Base-by-base conservation (phyloP, 108 stramenopile species). In the Mayamaea pseudoterrestris region DNA sequence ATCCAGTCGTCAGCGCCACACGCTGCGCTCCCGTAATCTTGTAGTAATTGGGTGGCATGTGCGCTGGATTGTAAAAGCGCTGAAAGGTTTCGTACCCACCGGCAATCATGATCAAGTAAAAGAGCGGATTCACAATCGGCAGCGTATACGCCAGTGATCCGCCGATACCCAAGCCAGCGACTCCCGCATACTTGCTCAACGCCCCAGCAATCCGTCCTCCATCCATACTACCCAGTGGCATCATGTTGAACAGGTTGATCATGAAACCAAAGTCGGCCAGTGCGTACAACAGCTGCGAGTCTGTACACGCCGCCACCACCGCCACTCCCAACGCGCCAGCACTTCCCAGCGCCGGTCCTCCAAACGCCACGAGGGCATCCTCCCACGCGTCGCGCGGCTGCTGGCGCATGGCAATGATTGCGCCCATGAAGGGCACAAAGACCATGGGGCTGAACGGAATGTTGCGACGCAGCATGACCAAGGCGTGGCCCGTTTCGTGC, bases 261-360 rank as follows among this genome's bases (percentile, higher is more conserved):
- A 95, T 93, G 65, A 81, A 88, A 7, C 94, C 94, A 65, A 93
- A 95, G 52, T 95, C 94, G 26, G 86, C 94, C 39, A 95, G 65
- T 11, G 94, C 87, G 50, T 76, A 81, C 12, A 90, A 48, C 18
- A 95, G 66, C 50, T 84, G 83, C 27, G 83, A 87, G 22, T 87
- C 66, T 37, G 65, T 87, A 39, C 54, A 39, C 52, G 72, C 73
- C 3, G 67, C 94, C 3, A 64, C 90, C 4, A 78, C 63, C 1
- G 69, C 75, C 31, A 78, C 73, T 0, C 64, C 82, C 1, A 56
- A 66, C n/a, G 94, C 90, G 17, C 87, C 94, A 1, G 73, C 45
- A 30, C 73, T 70, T 25, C 94, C 94, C 48, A 89, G 34, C 0
- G 77, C 74, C 3, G 94, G 91, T 14, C 94, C 94, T 13, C 80